Percentiles rank a stretch among this genome's conserved stretches.
Conservation (phyloP, 306 rosid species). For the Bauhinia variegata region DNA sequence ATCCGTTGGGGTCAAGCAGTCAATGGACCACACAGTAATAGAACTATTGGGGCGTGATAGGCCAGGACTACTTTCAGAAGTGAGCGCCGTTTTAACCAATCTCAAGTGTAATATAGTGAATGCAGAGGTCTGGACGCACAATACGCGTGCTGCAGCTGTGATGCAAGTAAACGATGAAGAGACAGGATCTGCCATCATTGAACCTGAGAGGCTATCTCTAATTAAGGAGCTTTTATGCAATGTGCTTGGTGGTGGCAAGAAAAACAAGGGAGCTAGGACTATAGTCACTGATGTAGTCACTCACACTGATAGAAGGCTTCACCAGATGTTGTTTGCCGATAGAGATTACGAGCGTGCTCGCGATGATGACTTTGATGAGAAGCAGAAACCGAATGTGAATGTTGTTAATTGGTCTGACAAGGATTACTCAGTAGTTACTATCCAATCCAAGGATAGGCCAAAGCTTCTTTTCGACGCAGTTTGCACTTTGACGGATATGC, state of each 20-base stretch:
- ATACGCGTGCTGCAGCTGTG: constrained; percentile 76
- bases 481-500: constrained; percentile 96
- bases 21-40: constrained; percentile 68
- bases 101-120: constrained; percentile 82
- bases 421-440: constrained; percentile 84
- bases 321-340: constrained; percentile 97
- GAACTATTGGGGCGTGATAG: constrained; percentile 90
- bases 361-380: constrained; percentile 55
- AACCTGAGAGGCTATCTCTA: constrained; percentile 64
- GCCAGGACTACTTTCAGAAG: constrained; percentile 89
- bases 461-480: constrained; percentile 93
- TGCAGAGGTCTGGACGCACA: constrained; percentile 96
- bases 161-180: constrained; percentile 77
- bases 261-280: constrained; percentile 68
- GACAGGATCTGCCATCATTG: constrained; percentile 61
- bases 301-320: constrained; percentile 89
- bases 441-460: constrained; percentile 79
- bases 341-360: constrained; percentile 74
- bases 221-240: constrained; percentile 75
- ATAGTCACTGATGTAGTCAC: constrained; percentile 70
- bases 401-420: constrained; percentile 85
- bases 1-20: constrained; percentile 77
- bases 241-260: constrained; percentile 87
- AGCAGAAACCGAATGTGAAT: constrained; percentile 78
- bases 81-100: constrained; percentile 78